Percentiles rank a stretch among this genome's conserved stretches.
These are phyloP conservation scores for Arthrobotrys iridis DNA, from an alignment of 2,329 filamentous ascomycete species.

Conservation along the genomic window DNA sequence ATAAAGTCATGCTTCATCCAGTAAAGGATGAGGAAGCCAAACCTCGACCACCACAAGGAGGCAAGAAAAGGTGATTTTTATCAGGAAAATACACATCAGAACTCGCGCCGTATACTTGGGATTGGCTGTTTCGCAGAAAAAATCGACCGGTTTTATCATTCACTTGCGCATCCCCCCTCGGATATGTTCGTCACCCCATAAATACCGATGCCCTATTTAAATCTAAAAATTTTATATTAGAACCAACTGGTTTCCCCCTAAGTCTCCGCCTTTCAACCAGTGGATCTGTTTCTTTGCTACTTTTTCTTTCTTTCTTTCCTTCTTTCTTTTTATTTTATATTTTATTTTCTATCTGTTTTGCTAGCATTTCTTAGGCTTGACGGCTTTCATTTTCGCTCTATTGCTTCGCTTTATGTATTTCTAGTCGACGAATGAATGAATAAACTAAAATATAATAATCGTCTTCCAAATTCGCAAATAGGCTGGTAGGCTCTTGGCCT, in stretches of 20 bases:
- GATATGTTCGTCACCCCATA: background rate
- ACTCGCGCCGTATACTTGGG: too few relatives aligned
- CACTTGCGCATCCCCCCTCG: background rate
- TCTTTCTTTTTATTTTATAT: too few relatives aligned
- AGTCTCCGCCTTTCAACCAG: background rate
- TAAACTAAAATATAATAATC: background rate
- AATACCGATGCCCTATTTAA: background rate
- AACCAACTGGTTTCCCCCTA: background rate
- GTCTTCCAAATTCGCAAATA: background rate
- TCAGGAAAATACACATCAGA: background rate
- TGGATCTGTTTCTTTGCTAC: background rate
- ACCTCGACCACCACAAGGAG: constrained; percentile 60
- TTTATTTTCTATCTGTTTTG: too few relatives aligned
- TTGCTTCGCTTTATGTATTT: constrained; percentile 6
- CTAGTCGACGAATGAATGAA: constrained; percentile 21
- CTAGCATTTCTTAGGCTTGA: constrained; percentile 11
- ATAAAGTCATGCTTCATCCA: constrained; percentile 86
- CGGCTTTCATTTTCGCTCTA: background rate
- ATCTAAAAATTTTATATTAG: constrained; percentile 6
- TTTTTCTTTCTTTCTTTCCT: too few relatives aligned
- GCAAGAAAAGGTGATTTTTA: constrained; percentile 42
- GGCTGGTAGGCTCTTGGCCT: background rate
- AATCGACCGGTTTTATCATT: background rate
- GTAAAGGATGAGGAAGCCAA: constrained; percentile 74
- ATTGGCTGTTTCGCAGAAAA: too few relatives aligned